Conservation (phyloP, 169 alveolate genomes). For the Plasmodium adleri region DNA sequence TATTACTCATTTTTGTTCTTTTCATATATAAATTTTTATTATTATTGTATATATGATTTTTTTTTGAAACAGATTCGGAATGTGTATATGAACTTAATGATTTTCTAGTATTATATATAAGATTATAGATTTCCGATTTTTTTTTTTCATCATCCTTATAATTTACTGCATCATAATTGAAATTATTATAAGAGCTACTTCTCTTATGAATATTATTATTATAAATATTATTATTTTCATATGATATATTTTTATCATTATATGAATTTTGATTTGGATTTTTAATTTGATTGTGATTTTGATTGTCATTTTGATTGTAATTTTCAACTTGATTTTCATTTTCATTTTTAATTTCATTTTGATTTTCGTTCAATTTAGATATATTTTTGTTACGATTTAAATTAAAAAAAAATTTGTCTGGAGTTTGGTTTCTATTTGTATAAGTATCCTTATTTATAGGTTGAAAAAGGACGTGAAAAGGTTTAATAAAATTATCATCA, state of each 20-base stretch:
- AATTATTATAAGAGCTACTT: not conserved
- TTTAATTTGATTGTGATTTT: too few species aligned
- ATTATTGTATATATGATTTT: not conserved
- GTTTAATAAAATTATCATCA: constrained; percentile 51
- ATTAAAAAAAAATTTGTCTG: constrained; percentile 26
- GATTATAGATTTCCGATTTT: constrained; percentile 43
- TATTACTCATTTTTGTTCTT: too few species aligned
- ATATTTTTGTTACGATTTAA: not conserved
- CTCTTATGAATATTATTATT: not conserved
- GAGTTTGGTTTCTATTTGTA: not conserved
- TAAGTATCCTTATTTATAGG: constrained; percentile 3
- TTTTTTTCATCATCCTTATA: constrained; percentile 24
- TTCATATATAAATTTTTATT: not conserved
- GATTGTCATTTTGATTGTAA: too few species aligned
- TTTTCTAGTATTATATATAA: constrained; percentile 5
- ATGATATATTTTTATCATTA: not conserved
- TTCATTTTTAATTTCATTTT: not conserved
- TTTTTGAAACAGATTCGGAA: not conserved
- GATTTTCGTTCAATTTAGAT: too few species aligned
- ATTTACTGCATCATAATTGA: not conserved
- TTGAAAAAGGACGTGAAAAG: constrained; percentile 25
- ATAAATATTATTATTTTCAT: not conserved
- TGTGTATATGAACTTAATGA: not conserved
- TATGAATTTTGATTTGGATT: too few species aligned
- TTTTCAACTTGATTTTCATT: not conserved